Percentiles rank a stretch among this genome's conserved stretches.
These are phyloP conservation scores for Rhizopogon parksii DNA, from an alignment of 1,284 basidiomycete species.

Conservation along the genomic window DNA sequence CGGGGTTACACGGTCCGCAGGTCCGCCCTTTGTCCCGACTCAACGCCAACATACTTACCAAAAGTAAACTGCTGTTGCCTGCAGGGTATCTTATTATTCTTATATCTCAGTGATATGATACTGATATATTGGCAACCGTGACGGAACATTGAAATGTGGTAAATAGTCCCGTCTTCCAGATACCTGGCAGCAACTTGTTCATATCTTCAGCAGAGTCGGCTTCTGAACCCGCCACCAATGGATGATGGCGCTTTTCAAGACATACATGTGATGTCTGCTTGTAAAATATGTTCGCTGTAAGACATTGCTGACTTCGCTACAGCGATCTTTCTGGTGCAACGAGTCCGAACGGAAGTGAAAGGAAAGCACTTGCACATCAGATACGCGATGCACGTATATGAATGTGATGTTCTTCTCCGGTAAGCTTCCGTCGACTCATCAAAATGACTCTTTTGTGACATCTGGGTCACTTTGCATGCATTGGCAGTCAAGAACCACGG, in stretches of 20 bases:
- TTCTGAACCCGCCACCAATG: slow-evolving; percentile 8
- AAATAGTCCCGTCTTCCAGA: not conserved
- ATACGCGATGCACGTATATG: slow-evolving; percentile 29
- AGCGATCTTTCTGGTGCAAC: slow-evolving; percentile 20
- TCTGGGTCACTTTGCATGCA: not conserved
- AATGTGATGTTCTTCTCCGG: slow-evolving; percentile 29
- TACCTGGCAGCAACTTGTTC: not conserved
- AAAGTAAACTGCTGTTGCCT: too few relatives aligned
- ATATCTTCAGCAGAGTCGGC: slow-evolving; percentile 20
- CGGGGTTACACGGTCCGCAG: too few relatives aligned
- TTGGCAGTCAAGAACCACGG: slow-evolving; percentile 65
- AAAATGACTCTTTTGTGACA: not conserved
- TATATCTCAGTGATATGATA: too few relatives aligned
- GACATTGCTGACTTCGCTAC: not conserved
- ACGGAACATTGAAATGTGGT: too few relatives aligned
- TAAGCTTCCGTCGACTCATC: slow-evolving; percentile 8
- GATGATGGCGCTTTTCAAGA: slow-evolving; percentile 22
- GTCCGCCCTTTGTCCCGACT: too few relatives aligned
- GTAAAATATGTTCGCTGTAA: too few relatives aligned
- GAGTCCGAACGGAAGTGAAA: slow-evolving; percentile 15
- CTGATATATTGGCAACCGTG: too few relatives aligned
- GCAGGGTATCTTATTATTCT: too few relatives aligned
- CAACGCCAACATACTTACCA: too few relatives aligned
- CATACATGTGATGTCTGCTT: slow-evolving; percentile 25
- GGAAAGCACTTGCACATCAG: slow-evolving; percentile 16